phyloP scores from a whole-genome alignment of 106 monocot genomes.

The Dendrobium nobile region DNA sequence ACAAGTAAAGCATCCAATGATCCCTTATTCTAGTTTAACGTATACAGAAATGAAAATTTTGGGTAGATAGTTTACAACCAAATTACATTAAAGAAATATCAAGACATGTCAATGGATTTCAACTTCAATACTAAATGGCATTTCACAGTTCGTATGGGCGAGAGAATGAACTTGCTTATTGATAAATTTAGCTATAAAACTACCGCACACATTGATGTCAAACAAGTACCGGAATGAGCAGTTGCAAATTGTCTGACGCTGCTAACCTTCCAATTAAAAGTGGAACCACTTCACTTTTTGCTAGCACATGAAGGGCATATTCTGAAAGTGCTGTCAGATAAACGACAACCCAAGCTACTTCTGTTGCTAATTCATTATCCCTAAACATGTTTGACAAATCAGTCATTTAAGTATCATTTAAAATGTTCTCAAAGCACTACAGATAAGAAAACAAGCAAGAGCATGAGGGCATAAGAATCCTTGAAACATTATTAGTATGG shows the following conservation, averaged over 20 bases:
- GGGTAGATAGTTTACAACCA: neutral
- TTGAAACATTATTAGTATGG: neutral
- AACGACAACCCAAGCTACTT: constrained; percentile 95
- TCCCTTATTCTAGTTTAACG: neutral
- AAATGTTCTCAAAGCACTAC: neutral
- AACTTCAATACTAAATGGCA: neutral
- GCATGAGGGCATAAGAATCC: neutral
- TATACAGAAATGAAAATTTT: neutral
- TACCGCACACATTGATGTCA: neutral
- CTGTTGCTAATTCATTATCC: constrained; percentile 85
- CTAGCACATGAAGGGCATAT: constrained; percentile 45
- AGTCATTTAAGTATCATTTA: neutral
- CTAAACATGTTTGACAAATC: constrained; percentile 23
- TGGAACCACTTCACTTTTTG: constrained; percentile 58
- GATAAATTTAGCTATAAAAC: neutral
- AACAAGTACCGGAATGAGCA: constrained; percentile 80
- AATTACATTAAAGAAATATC: neutral
- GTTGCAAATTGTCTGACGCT: constrained; percentile 72
- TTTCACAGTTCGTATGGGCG: neutral
- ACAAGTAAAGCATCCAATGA: neutral
- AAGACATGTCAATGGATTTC: neutral
- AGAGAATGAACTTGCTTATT: neutral
- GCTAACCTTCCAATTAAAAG: constrained; percentile 66
- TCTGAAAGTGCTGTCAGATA: constrained; percentile 92
- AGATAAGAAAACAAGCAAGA: neutral